A percentile compares a stretch with the other conserved stretches of the same genome.
Evolutionary conservation across 257 asterid species (phyloP).

Genomic region (Solanum etuberosum): DNA sequence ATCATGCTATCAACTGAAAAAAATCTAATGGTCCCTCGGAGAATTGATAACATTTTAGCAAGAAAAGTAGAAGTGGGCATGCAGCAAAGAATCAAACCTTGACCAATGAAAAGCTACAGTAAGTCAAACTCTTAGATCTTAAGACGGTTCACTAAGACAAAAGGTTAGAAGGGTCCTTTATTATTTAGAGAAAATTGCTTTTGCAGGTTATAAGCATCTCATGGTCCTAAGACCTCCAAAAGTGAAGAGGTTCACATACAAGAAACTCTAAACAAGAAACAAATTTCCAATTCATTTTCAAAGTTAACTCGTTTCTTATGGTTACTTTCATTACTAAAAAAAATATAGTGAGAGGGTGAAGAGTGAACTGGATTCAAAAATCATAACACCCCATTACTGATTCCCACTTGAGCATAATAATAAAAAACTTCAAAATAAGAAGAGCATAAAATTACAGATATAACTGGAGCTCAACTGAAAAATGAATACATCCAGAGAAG

Average conservation of each 20-base stretch:
- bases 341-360: background rate
- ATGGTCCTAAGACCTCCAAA: background rate
- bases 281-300: background rate
- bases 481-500: background rate
- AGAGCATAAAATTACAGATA: slow-evolving; percentile 2
- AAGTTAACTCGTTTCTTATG: background rate
- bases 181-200: background rate
- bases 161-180: background rate
- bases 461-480: background rate
- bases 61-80: background rate
- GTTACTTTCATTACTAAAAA: background rate
- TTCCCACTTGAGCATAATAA: background rate
- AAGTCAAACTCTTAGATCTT: background rate
- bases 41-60: background rate
- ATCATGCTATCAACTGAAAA: background rate
- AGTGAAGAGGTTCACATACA: background rate
- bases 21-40: background rate
- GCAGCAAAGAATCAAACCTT: background rate
- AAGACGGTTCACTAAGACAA: background rate
- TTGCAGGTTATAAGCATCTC: background rate
- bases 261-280: background rate
- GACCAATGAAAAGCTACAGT: background rate
- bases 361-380: background rate
- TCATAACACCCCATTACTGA: background rate
- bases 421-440: background rate